Conservation (phyloP, 1,284 basidiomycete species). For the Rhodotorula sp. region DNA sequence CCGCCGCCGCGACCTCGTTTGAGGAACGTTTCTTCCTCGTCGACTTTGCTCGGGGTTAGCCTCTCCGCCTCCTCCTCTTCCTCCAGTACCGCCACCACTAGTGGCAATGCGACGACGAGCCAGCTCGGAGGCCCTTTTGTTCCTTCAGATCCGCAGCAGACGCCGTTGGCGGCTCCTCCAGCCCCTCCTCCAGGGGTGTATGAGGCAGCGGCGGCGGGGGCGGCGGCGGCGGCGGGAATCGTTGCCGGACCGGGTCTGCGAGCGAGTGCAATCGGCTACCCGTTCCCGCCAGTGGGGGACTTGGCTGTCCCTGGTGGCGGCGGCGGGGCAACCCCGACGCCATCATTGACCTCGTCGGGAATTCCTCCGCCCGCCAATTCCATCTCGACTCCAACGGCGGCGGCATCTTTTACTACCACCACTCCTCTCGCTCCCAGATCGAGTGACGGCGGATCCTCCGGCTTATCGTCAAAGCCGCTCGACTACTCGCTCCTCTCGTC, state of each 20-base stretch:
- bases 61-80: constrained; percentile 4
- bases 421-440: background rate
- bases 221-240: background rate
- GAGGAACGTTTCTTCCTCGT: background rate
- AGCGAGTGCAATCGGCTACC: constrained; percentile 12
- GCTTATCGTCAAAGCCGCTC: constrained; percentile 2
- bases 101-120: background rate
- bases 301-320: background rate
- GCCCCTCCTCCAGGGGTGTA: background rate
- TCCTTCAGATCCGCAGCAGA: constrained; percentile 1
- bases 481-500: constrained; percentile 16
- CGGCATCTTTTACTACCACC: background rate
- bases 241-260: background rate
- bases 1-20: background rate
- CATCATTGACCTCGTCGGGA: too few species aligned
- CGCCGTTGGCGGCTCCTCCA: background rate
- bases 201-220: background rate
- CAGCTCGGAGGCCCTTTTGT: background rate
- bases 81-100: background rate
- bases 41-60: background rate
- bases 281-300: constrained; percentile 17
- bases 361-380: too few species aligned
- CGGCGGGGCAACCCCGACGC: background rate
- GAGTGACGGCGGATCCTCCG: background rate
- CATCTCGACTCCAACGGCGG: background rate